A percentile compares a stretch with the other conserved stretches of the same genome.
These are phyloP conservation scores for Tilletia walkeri DNA, from an alignment of 1,284 basidiomycete species.

Conservation along the genomic window DNA sequence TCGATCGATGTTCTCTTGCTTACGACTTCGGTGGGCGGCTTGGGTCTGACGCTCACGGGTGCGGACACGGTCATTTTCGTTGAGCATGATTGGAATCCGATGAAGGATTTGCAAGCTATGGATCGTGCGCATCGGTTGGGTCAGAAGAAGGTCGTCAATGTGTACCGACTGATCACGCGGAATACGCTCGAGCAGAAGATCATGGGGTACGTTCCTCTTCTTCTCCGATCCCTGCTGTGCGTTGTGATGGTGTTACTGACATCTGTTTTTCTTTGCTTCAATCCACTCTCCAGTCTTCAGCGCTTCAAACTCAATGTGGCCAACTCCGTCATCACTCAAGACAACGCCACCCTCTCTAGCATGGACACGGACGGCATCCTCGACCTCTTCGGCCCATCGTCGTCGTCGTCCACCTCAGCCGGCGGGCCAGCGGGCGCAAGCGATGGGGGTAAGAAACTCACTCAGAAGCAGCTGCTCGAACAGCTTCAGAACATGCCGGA, in stretches of 20 bases:
- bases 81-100: slow-evolving; percentile 99
- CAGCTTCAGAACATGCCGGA: slow-evolving; percentile 52
- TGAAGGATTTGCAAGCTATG: slow-evolving; percentile 99
- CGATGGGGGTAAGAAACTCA: slow-evolving; percentile 32
- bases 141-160: slow-evolving; percentile 98
- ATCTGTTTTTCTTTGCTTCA: slow-evolving; percentile 15
- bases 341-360: slow-evolving; percentile 85
- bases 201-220: slow-evolving; percentile 67
- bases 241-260: not conserved
- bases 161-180: slow-evolving; percentile 93
- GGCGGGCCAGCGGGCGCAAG: not conserved
- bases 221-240: too few relatives aligned
- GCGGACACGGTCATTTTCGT: slow-evolving; percentile 99
- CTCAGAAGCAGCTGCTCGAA: slow-evolving; percentile 57
- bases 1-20: slow-evolving; percentile 94
- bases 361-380: slow-evolving; percentile 98
- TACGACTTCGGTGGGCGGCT: slow-evolving; percentile 93
- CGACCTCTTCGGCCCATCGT: slow-evolving; percentile 72
- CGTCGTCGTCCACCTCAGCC: not conserved
- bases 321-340: slow-evolving; percentile 92
- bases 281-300: slow-evolving; percentile 60
- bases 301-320: slow-evolving; percentile 99
- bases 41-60: slow-evolving; percentile 93
- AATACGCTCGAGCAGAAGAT: slow-evolving; percentile 99
- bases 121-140: slow-evolving; percentile 96